Evolutionary conservation across 2,329 filamentous ascomycete species (phyloP), one percentile per base, ranked within the genome.

Genomic region (Scedosporium aurantiacum): DNA sequence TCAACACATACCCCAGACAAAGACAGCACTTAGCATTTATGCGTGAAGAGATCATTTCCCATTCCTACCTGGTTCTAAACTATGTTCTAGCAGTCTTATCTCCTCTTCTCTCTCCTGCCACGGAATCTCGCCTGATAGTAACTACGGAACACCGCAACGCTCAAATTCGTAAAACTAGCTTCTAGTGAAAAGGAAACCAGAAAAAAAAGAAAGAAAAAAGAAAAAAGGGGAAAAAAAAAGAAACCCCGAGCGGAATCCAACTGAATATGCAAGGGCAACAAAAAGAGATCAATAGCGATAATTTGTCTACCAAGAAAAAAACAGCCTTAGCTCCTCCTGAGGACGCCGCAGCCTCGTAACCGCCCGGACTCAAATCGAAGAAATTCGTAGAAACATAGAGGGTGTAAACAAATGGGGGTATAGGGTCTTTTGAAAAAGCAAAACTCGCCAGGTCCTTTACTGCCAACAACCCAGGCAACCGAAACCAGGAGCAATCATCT

Each of bases 251-350:
- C n/a, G n/a, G 18, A 47, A 47, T 47, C 4, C n/a, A 18, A 7
- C n/a, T 7, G 7, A 50, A 57, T 21, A 40, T 57, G 54, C 54
- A 57, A 40, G 54, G 27, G 32, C 21, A 57, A 40, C n/a, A 57
- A 32, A 57, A 57, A 57, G n/a, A 37, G n/a, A 57, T 40, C 12
- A 18, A 57, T 16, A 57, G 6, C 14, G 16, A 57, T 32, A 27
- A 57, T 32, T 12, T 57, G 25, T 57, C 54, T 57, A 57, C 54
- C 54, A 40, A 40, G 32, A 57, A 57, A 43, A 43, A 50, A 37
- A 18, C 27, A 37, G 50, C 50, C 50, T 27, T 54, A 54, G 18
- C 23, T 54, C 50, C 50, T 54, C 50, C 23, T 18, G 50, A 23
- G 23, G 23, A 14, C 50, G 18, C 18, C 23, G 50, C 16, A 23